Percentiles rank a stretch among this genome's conserved stretches.
These are phyloP conservation scores for Auriscalpium orientale DNA, from an alignment of 768 basidiomycete species.

Conservation along the genomic window DNA sequence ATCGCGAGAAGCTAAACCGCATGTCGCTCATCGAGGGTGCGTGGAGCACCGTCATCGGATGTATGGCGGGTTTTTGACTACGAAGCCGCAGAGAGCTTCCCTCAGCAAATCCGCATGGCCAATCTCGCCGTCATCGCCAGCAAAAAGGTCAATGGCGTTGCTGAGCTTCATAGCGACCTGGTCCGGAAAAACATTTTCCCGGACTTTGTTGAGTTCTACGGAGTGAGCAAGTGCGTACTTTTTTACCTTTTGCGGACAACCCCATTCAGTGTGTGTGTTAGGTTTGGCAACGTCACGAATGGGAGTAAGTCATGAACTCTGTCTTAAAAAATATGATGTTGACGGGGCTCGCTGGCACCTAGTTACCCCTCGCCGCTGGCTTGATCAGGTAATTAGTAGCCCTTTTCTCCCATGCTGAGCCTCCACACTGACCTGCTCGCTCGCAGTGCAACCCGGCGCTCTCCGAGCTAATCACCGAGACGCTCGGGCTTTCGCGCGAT, in stretches of 20 bases:
- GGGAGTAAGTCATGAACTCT: slow-evolving; percentile 46
- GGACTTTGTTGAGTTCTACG: slow-evolving; percentile 92
- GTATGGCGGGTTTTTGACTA: neutral
- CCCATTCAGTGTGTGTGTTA: slow-evolving; percentile 13
- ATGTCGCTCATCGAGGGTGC: slow-evolving; percentile 91
- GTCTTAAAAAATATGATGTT: neutral
- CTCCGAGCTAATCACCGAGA: slow-evolving; percentile 75
- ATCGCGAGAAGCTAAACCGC: slow-evolving; percentile 67
- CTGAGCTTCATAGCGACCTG: slow-evolving; percentile 90
- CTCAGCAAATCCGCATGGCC: slow-evolving; percentile 86
- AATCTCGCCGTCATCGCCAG: slow-evolving; percentile 86
- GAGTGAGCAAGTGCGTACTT: slow-evolving; percentile 58
- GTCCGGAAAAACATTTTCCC: slow-evolving; percentile 78
- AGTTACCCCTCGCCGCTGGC: slow-evolving; percentile 92
- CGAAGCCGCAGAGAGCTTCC: slow-evolving; percentile 57
- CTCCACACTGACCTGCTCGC: slow-evolving; percentile 17
- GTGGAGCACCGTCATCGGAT: neutral
- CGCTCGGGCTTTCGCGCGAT: slow-evolving; percentile 64
- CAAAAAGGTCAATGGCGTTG: slow-evolving; percentile 91
- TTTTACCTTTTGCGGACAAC: neutral
- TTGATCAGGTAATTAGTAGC: slow-evolving; percentile 61
- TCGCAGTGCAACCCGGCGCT: slow-evolving; percentile 78
- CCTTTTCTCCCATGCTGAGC: neutral
- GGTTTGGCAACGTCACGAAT: slow-evolving; percentile 88
- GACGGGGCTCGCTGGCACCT: neutral